Conservation (phyloP, 2,329 filamentous ascomycete species). For the Madurella fahalii region DNA sequence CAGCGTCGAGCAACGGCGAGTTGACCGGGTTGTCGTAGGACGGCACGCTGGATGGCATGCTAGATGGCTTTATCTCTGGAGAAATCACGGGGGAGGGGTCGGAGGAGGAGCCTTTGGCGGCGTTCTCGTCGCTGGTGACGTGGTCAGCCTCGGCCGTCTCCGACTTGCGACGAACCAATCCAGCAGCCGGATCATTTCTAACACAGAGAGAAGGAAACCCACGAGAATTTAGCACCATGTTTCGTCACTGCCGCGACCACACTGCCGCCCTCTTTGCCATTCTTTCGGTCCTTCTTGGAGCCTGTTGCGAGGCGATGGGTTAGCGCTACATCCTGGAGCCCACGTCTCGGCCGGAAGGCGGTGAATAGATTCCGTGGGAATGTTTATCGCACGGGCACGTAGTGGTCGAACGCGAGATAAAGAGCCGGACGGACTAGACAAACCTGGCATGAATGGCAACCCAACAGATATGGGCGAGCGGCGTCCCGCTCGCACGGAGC, state of each 20-base stretch:
- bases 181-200: neutral
- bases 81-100: constrained; percentile 44
- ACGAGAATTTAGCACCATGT: constrained; percentile 51
- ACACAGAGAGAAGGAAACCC: constrained; percentile 30
- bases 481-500: constrained; percentile 20
- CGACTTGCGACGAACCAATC: neutral
- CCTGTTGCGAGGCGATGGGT: constrained; percentile 30
- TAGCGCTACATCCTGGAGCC: constrained; percentile 12
- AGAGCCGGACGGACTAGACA: constrained; percentile 6
- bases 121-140: constrained; percentile 29
- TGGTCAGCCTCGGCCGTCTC: constrained; percentile 15
- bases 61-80: constrained; percentile 43
- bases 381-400: neutral
- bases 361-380: neutral
- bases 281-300: constrained; percentile 51
- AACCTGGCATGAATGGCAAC: constrained; percentile 30
- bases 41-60: constrained; percentile 33
- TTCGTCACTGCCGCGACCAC: constrained; percentile 52
- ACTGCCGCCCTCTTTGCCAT: constrained; percentile 51
- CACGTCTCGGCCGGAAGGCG: too few relatives aligned
- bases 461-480: constrained; percentile 17
- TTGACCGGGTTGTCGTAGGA: constrained; percentile 40
- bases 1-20: constrained; percentile 46
- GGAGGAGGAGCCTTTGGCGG: constrained; percentile 35
- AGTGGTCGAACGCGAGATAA: neutral